phyloP scores from a whole-genome alignment of 257 asterid species.

The Echites panduratus region DNA sequence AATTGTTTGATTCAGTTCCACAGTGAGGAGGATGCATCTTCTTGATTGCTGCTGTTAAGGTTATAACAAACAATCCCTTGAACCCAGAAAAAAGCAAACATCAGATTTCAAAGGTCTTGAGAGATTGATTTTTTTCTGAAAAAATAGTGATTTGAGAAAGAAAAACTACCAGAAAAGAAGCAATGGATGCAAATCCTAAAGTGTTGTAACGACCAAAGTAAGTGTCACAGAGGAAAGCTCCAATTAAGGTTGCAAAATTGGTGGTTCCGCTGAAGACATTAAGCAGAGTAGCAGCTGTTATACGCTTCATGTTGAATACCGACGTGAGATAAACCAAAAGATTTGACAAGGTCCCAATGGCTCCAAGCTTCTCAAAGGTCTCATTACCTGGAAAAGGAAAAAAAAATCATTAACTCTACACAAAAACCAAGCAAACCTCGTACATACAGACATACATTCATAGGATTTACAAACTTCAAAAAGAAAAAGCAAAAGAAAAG shows the following conservation, averaged over 20 bases:
- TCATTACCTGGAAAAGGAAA: constrained; percentile 49
- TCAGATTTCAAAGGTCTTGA: background rate
- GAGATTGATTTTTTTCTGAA: background rate
- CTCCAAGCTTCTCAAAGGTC: constrained; percentile 81
- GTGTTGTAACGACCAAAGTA: constrained; percentile 71
- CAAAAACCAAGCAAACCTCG: background rate
- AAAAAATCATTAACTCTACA: background rate
- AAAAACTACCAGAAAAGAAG: constrained; percentile 43
- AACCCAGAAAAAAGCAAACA: background rate
- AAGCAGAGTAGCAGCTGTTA: constrained; percentile 47
- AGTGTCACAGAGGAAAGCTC: constrained; percentile 64
- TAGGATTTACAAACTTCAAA: background rate
- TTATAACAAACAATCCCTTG: constrained; percentile 45
- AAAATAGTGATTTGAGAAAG: background rate
- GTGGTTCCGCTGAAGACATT: constrained; percentile 67
- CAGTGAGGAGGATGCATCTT: constrained; percentile 63
- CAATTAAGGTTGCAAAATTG: constrained; percentile 59
- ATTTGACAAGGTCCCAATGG: constrained; percentile 61
- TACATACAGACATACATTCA: background rate
- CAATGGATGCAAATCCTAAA: constrained; percentile 44
- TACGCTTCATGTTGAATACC: constrained; percentile 57
- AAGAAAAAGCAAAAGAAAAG: too few relatives aligned
- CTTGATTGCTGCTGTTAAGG: constrained; percentile 58
- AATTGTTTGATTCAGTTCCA: constrained; percentile 13
- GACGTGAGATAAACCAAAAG: constrained; percentile 58